Percentiles rank a stretch among this genome's conserved stretches.
These are phyloP conservation scores for Selaginella moellendorffii DNA, from an alignment of 75 land plant species.

Conservation along the genomic window DNA sequence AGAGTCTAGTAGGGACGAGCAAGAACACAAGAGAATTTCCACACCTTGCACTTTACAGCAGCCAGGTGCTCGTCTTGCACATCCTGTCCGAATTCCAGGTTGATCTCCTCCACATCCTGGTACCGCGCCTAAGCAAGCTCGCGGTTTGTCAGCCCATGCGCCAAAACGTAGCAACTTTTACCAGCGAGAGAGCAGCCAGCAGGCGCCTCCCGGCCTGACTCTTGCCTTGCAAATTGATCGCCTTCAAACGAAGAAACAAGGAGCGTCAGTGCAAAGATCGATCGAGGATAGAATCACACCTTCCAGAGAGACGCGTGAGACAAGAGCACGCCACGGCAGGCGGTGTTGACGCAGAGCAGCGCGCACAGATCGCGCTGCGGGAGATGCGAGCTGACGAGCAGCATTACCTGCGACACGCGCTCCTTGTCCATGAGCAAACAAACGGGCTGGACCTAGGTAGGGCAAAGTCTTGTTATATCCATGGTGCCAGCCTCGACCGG, in stretches of 20 bases:
- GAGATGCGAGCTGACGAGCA: constrained; percentile 36
- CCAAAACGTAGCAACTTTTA: no score
- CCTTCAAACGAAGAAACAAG: constrained; percentile 22
- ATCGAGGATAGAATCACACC: constrained; percentile 24
- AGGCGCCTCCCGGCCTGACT: constrained; percentile 54
- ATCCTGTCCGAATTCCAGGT: constrained; percentile 81
- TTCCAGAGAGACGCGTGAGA: constrained; percentile 57
- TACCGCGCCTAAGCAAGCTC: constrained; percentile 39
- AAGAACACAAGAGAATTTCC: neutral
- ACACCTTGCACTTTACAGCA: constrained; percentile 17
- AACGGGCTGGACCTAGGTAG: no score
- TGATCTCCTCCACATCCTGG: constrained; percentile 42
- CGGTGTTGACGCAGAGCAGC: constrained; percentile 50
- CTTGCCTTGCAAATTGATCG: constrained; percentile 54
- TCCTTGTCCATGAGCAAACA: no score
- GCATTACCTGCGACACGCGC: constrained; percentile 38
- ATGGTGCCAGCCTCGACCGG: no score
- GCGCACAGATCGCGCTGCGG: constrained; percentile 42
- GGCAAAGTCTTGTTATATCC: no score
- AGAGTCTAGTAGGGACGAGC: constrained; percentile 11
- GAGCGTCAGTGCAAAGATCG: constrained; percentile 4
- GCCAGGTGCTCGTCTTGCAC: constrained; percentile 44
- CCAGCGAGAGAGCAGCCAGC: constrained; percentile 58
- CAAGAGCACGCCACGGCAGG: constrained; percentile 38
- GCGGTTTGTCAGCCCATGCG: no score